Conservation (phyloP, 495 filamentous ascomycete species). For the Penicillium antarcticum region DNA sequence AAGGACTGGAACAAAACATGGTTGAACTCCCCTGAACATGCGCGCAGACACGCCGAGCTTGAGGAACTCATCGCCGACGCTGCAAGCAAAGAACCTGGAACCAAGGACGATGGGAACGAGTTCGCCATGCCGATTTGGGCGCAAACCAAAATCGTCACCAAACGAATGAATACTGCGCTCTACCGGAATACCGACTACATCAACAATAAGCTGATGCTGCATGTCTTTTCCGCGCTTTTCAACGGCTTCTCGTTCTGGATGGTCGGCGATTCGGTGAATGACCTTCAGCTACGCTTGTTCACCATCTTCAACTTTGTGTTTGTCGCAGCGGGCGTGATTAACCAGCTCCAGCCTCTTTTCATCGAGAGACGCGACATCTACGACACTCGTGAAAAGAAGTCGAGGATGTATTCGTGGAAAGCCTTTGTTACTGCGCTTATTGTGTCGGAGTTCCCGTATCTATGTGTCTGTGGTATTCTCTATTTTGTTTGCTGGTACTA, state of each 20-base stretch:
- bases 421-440: too few species aligned
- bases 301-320: not conserved
- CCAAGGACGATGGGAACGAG: not conserved
- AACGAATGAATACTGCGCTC: not conserved
- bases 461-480: too few species aligned
- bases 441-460: too few species aligned
- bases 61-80: too few species aligned
- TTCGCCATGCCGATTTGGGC: not conserved
- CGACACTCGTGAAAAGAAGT: too few species aligned
- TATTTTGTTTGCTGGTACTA: too few species aligned
- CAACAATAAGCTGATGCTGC: not conserved
- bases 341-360: too few species aligned
- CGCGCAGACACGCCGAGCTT: too few species aligned
- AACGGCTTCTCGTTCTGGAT: not conserved
- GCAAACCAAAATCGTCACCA: not conserved
- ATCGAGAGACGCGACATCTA: too few species aligned
- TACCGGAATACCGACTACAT: not conserved
- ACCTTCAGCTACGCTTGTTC: too few species aligned
- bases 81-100: too few species aligned
- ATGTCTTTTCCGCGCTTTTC: not conserved
- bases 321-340: not conserved
- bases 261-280: not conserved
- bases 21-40: not conserved
- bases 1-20: not conserved
- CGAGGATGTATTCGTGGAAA: too few species aligned